Evolutionary conservation across 768 basidiomycete species (phyloP).

Genomic region (Lentinus tigrinus): DNA sequence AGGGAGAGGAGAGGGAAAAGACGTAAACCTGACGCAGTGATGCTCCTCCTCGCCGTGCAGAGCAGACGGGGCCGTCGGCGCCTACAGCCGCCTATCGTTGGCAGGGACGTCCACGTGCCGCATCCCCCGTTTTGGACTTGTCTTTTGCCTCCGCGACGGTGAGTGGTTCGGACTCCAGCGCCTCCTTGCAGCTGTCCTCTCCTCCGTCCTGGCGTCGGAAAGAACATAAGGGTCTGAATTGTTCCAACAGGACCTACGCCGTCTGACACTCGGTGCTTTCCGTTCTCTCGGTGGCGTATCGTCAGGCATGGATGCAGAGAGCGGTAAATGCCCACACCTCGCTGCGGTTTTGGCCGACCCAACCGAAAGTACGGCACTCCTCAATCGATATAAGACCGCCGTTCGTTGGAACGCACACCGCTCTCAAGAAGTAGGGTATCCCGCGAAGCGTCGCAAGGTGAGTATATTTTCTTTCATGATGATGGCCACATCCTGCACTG

Average conservation of each 20-base stretch:
- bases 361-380: slow-evolving; percentile 25
- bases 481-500: not conserved
- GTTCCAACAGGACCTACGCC: not conserved
- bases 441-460: slow-evolving; percentile 68
- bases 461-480: slow-evolving; percentile 10
- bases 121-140: slow-evolving; percentile 3
- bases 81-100: not conserved
- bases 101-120: slow-evolving; percentile 12
- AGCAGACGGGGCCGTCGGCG: not conserved
- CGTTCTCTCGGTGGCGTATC: slow-evolving; percentile 2
- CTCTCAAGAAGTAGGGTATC: slow-evolving; percentile 43
- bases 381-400: slow-evolving; percentile 53
- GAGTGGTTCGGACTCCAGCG: slow-evolving; percentile 8
- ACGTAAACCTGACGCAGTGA: not conserved
- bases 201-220: not conserved
- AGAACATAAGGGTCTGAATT: not conserved
- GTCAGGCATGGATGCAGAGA: slow-evolving; percentile 1
- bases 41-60: not conserved
- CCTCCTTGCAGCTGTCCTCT: not conserved
- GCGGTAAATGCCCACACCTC: slow-evolving; percentile 40
- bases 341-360: slow-evolving; percentile 35
- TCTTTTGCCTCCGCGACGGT: slow-evolving; percentile 12
- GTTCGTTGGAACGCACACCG: slow-evolving; percentile 54
- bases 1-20: not conserved
- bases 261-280: not conserved